These are phyloP conservation scores for Talaromyces pinophilus DNA, from an alignment of 2,329 filamentous ascomycete species.

Conservation along the genomic window DNA sequence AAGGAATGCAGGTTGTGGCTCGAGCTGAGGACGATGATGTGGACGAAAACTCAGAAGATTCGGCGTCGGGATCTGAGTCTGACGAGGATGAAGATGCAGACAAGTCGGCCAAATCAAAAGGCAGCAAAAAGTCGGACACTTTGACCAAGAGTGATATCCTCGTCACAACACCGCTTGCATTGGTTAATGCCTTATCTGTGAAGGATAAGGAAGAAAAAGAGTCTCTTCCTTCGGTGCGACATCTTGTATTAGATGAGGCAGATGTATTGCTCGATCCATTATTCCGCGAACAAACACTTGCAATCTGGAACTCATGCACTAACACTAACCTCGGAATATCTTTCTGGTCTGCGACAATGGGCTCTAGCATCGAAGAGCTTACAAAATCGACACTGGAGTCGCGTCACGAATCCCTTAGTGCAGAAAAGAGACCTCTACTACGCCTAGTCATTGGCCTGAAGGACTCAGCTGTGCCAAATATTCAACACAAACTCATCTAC, in stretches of 20 bases:
- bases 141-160: slow-evolving; percentile 74
- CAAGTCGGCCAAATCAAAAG: slow-evolving; percentile 31
- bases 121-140: slow-evolving; percentile 43
- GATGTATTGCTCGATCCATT: slow-evolving; percentile 90
- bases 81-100: slow-evolving; percentile 38
- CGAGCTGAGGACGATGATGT: slow-evolving; percentile 46
- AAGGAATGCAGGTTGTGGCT: slow-evolving; percentile 71
- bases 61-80: slow-evolving; percentile 40
- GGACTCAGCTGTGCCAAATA: slow-evolving; percentile 90
- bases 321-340: slow-evolving; percentile 70
- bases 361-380: slow-evolving; percentile 83
- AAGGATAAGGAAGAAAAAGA: slow-evolving; percentile 47
- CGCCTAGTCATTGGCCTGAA: slow-evolving; percentile 94
- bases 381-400: slow-evolving; percentile 66
- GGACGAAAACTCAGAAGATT: slow-evolving; percentile 21
- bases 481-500: slow-evolving; percentile 85
- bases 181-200: slow-evolving; percentile 70
- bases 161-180: slow-evolving; percentile 74
- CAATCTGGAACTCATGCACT: slow-evolving; percentile 78
- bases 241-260: slow-evolving; percentile 86
- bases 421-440: slow-evolving; percentile 59
- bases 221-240: slow-evolving; percentile 66
- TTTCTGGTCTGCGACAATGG: slow-evolving; percentile 97
- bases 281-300: slow-evolving; percentile 84
- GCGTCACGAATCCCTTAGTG: slow-evolving; percentile 48